Conservation (phyloP, 768 basidiomycete genomes). For the Gymnopilus junonius region DNA sequence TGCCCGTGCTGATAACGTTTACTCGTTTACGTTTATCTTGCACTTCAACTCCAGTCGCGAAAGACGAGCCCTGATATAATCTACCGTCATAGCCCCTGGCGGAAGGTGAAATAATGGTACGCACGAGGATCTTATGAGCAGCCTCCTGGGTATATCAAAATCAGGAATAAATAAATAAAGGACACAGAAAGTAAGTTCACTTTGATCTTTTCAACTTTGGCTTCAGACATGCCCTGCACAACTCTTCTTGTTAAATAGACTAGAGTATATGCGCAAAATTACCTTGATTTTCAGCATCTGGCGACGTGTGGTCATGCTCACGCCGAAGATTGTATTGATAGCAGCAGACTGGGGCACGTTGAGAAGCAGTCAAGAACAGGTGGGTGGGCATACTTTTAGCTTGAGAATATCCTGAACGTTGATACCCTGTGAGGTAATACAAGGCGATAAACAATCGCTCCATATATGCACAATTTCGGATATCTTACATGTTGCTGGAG, state of each 20-base stretch:
- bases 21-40: slow-evolving; percentile 85
- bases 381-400: slow-evolving; percentile 63
- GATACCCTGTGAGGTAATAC: slow-evolving; percentile 65
- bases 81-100: background rate
- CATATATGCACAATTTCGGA: slow-evolving; percentile 17
- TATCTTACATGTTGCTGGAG: slow-evolving; percentile 75
- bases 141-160: slow-evolving; percentile 69
- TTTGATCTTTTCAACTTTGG: slow-evolving; percentile 98
- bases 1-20: slow-evolving; percentile 86
- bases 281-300: slow-evolving; percentile 96
- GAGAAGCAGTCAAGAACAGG: slow-evolving; percentile 7
- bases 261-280: slow-evolving; percentile 23
- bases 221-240: slow-evolving; percentile 88
- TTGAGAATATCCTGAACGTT: slow-evolving; percentile 95
- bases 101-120: slow-evolving; percentile 10
- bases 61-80: slow-evolving; percentile 76
- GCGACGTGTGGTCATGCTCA: slow-evolving; percentile 89
- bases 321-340: slow-evolving; percentile 84
- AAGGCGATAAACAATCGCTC: background rate
- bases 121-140: slow-evolving; percentile 83
- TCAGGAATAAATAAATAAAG: background rate
- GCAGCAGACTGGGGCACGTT: slow-evolving; percentile 60
- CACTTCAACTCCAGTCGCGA: slow-evolving; percentile 90
- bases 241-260: slow-evolving; percentile 1
- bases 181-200: slow-evolving; percentile 38